These are phyloP conservation scores for Pythium folliculosum DNA, from an alignment of 352 stramenopile species.

Conservation along the genomic window DNA sequence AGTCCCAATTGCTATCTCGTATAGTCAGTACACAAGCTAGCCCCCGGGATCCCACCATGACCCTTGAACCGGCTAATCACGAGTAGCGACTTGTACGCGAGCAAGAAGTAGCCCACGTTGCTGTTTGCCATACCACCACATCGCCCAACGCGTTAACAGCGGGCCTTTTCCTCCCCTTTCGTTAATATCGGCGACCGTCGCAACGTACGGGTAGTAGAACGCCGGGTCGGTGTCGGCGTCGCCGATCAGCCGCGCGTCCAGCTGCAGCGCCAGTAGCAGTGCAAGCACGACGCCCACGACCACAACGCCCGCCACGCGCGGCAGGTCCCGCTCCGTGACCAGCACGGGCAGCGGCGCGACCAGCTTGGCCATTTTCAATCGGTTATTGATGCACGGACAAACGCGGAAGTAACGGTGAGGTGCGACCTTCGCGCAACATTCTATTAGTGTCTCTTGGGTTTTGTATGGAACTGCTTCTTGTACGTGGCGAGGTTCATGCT, in stretches of 20 bases:
- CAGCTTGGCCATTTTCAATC: background rate
- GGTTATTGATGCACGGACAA: background rate
- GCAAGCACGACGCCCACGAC: slow-evolving; percentile 36
- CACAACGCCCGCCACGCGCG: slow-evolving; percentile 39
- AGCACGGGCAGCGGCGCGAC: slow-evolving; percentile 50
- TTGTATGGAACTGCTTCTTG: slow-evolving; percentile 40
- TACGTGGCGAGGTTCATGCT: slow-evolving; percentile 70
- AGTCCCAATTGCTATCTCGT: background rate
- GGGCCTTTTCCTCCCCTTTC: background rate
- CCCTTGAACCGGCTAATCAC: slow-evolving; percentile 55
- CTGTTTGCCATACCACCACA: slow-evolving; percentile 25
- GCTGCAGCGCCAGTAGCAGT: slow-evolving; percentile 45
- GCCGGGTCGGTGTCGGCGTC: slow-evolving; percentile 36
- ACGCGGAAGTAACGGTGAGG: slow-evolving; percentile 13
- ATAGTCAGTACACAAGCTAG: background rate
- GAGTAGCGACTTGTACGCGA: slow-evolving; percentile 53
- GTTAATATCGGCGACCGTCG: background rate
- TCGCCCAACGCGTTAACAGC: background rate
- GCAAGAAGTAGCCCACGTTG: slow-evolving; percentile 51
- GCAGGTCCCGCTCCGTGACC: slow-evolving; percentile 57
- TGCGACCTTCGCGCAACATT: slow-evolving; percentile 28
- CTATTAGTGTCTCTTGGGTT: slow-evolving; percentile 16
- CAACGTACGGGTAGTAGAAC: slow-evolving; percentile 60
- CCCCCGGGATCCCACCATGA: slow-evolving; percentile 41
- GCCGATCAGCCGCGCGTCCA: slow-evolving; percentile 50